Evolutionary conservation across 345 rosid genomes (phyloP).

Genomic region (Arabis alpina): DNA sequence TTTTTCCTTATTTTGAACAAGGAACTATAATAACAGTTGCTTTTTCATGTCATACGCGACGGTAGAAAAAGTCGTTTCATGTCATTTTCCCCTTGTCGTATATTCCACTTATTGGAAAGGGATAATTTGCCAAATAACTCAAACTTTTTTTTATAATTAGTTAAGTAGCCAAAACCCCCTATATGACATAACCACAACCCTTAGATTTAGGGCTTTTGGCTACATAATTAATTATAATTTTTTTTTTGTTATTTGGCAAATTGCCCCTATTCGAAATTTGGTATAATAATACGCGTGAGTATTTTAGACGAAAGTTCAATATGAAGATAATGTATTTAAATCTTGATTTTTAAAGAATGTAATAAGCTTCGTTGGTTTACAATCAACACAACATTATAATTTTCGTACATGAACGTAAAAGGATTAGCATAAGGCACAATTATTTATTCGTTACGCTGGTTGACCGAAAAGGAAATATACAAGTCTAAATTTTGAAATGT

Average conservation of each 20-base stretch:
- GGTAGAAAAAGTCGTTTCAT: conserved; percentile 38
- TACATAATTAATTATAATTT: too few species aligned
- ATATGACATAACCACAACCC: too few species aligned
- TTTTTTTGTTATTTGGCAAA: too few species aligned
- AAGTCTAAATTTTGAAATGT: not conserved
- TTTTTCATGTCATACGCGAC: conserved; percentile 17
- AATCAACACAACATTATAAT: not conserved
- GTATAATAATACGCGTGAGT: not conserved
- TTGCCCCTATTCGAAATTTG: not conserved
- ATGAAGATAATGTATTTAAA: not conserved
- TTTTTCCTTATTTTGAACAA: not conserved
- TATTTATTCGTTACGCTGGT: not conserved
- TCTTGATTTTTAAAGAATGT: not conserved
- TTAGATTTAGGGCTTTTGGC: too few species aligned
- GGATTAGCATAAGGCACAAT: not conserved
- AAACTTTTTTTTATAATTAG: too few species aligned
- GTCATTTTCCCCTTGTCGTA: conserved; percentile 39
- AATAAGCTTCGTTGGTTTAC: not conserved
- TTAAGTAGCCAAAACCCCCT: too few species aligned
- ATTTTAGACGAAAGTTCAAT: not conserved
- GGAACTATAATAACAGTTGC: not conserved
- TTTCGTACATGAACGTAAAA: not conserved
- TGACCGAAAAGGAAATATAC: too few species aligned
- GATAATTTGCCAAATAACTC: too few species aligned
- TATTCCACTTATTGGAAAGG: too few species aligned